Conservation (phyloP, 805 yeast species). For the Yamadazyma nakazawae region DNA sequence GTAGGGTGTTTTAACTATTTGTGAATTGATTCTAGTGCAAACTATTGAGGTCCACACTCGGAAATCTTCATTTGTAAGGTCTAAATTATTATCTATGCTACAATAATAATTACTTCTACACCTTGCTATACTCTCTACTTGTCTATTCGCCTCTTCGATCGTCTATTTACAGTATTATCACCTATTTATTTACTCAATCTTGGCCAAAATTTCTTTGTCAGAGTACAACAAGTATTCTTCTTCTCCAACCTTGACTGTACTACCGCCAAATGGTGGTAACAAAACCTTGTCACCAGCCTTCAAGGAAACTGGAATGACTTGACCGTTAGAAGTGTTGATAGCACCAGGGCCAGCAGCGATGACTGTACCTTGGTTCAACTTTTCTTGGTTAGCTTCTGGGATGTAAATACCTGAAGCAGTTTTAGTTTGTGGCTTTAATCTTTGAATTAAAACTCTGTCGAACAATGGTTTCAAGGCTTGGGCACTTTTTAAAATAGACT, state of each 20-base stretch:
- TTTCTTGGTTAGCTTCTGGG: conserved; percentile 95
- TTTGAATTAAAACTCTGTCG: conserved; percentile 95
- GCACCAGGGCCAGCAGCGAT: conserved; percentile 95
- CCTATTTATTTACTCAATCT: conserved; percentile 47
- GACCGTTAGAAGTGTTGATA: conserved; percentile 66
- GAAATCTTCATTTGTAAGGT: too few species aligned
- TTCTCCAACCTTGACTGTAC: conserved; percentile 80
- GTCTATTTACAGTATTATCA: conserved; percentile 4
- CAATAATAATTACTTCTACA: too few species aligned
- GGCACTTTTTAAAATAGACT: conserved; percentile 71
- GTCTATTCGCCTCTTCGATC: not conserved
- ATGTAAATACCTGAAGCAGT: conserved; percentile 91
- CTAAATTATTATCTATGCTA: too few species aligned
- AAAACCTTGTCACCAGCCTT: conserved; percentile 89
- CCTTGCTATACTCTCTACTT: too few species aligned
- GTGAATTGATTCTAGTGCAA: too few species aligned
- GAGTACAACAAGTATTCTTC: conserved; percentile 82
- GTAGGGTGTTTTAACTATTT: too few species aligned
- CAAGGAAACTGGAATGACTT: conserved; percentile 69
- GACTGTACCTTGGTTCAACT: conserved; percentile 88
- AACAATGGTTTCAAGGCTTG: conserved; percentile 87
- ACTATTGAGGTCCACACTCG: too few species aligned
- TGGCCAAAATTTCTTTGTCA: conserved; percentile 93
- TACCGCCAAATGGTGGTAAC: conserved; percentile 94
- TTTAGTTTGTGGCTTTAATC: conserved; percentile 85